Base-by-base conservation (phyloP, 2,329 filamentous ascomycete genomes). In the Ascomycota sp. region DNA sequence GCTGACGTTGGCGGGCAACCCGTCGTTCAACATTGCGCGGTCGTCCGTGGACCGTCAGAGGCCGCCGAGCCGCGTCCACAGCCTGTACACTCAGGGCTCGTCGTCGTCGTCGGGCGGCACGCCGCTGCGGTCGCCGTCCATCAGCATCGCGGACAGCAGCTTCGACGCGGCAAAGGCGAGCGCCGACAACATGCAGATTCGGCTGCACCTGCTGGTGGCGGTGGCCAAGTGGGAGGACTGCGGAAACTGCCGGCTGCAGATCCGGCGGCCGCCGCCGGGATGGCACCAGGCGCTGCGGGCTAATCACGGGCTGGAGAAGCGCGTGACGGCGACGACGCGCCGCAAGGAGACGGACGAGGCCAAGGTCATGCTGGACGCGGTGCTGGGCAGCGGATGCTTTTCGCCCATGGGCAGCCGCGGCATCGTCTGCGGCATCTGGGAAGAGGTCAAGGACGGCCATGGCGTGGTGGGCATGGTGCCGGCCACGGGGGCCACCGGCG, bases 221-320 rank as follows among this genome's bases (percentile, higher is more conserved):
- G 61, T 69, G 9, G 71, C 71, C 29, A 86, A 86, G 47, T 98
- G 89, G 89, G 74, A 82, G 36, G 85, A 95, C 47, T 73, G 85
- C 57, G 86, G 89, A 38, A 74, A 80, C 40, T 91, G 83, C 35
- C 64, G 72, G 23, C 57, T 98, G 35, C 81, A 78, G 11, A 82
- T 98, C 43, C 72, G 83, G 47, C 69, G 72, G 12, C 78, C 81
- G n/a, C 75, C 62, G 30, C 66, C 54, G 23, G 68, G 67, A 6
- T 66, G 64, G 48, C 57, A 57, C 25, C 68, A 66, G 52, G 69
- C 63, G 34, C 59, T 69, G 31, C 57, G 61, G 25, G 66, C 65
- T 37, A 60, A 71, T 36, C 65, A 74, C 40, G 72, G 74, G 12
- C 56, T 77, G 37, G 79, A 92, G 55, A 94, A 94, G 57, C 74